Base-by-base conservation (phyloP, 768 basidiomycete genomes). In the Tephrocybe sp. region DNA sequence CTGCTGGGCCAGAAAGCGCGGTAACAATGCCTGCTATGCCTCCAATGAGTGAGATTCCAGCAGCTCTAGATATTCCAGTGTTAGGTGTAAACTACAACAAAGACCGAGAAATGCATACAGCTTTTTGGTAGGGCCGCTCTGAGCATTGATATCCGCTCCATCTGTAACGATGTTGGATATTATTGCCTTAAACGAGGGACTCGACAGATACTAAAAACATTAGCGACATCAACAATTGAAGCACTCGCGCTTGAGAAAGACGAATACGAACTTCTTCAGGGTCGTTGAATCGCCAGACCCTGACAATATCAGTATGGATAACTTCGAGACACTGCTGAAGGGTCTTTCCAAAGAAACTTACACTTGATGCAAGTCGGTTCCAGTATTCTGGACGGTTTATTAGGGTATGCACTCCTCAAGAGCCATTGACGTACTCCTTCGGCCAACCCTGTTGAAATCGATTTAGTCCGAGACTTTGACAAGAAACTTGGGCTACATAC, bases 231-330 rank as follows among this genome's bases (percentile, higher is more conserved):
- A 22, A 52, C 39, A 30, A 20, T 34, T n/a, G 6, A 16, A 30
- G 14, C 19, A 16, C 13, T 7, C 7, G 3, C 7, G 26, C 26
- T 26, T 7, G 26, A n/a, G 7, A 22, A 22, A 4, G 33, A 14
- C 33, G 2, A 22, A 3, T 34, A 45, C 60, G 12, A 17, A 59
- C 64, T 19, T 44, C 49, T 1, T 61, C 32, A 3, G 60, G 60
- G 50, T 66, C 63, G n/a, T 58, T 34, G 44, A 66, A 61, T 20
- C 55, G 53, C 65, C 65, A 66, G 38, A 57, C 54, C 13, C 46
- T 35, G 34, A 61, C 48, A 31, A 65, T 65, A 22, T 66, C 65
- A 2, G 51, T 12, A 35, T 65, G 64, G 14, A 65, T 60, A 1
- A 55, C 54, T 36, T 53, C 53, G 12, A 65, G 47, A 51, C 62